Base-by-base conservation (phyloP, 1,284 basidiomycete genomes). In the Microbotryum saponariae region DNA sequence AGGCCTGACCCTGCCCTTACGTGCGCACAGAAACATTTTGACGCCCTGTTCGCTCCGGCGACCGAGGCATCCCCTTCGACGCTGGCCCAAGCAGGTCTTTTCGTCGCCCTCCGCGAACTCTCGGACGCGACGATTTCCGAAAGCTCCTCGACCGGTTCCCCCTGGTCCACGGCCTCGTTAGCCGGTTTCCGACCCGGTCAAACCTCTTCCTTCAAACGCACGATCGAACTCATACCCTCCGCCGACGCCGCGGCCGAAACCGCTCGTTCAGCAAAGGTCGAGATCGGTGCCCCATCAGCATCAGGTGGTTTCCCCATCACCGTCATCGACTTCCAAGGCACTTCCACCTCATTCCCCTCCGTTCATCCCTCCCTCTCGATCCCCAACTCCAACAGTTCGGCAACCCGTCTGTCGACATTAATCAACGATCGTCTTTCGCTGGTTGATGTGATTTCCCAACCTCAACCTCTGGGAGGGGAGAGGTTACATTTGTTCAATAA, bases 51-150 rank as follows among this genome's bases (percentile, higher is more conserved):
- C 77, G 86, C 87, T 6, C 77, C 81, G 0, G 67, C 83, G 1
- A 70, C 77, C 7, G 76, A 80, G 21, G 84, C 87, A 0, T 80
- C 81, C 0, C 76, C 85, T 0, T 82, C 85, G 54, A 71, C 86
- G 9, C 77, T 91, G 6, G 87, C 86, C 1, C 86, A 89, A 73
- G 87, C 87, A 1, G 91, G 86, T 0, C 78, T 93, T 12, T 91
- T 81, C 70, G 77, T 89, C 21, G 81, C 79, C 25, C 81, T 91
- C 21, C 82, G 87, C 51, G 87, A 88, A 65, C 51, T 58, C 37
- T 18, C 27, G 12, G 21, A 59, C n/a, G 47, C 51, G 12, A 6
- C 37, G 4, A 1, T 42, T 6, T 42, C 37, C 37, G 37, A 42
- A 42, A 42, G 37, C 37, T 59, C 29, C 48, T 10, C 67, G 4